Evolutionary conservation across 441 rosid species (phyloP), one percentile per base, ranked within the genome.

Genomic region (Gossypium trilobum): DNA sequence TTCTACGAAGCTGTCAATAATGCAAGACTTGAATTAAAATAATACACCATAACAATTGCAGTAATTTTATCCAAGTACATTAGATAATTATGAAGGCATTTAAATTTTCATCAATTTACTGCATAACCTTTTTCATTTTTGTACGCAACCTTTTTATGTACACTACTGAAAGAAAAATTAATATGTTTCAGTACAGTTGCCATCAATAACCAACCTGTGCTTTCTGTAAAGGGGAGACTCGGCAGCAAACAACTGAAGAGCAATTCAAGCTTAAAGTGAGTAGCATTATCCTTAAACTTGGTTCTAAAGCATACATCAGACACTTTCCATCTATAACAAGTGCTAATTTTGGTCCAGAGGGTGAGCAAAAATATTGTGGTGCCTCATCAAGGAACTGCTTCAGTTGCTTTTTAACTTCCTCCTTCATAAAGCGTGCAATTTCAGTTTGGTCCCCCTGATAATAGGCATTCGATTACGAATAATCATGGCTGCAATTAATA

Each of bases 171-270:
- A 65, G 73, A 70, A 51, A 39, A 70, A 55, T 27, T 42, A 70
- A 70, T 64, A 65, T 25, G 9, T 16, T 33, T 51, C 8, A 62
- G 58, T 55, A 3, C 13, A 58, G 36, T 25, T 58, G 36, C 68
- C 59, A 50, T 55, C 42, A 57, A 22, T 60, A 72, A 70, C 66
- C 54, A 75, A 95, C 99, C 97, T 95, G 99, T 31, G 99, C 98
- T 85, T 95, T 95, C 83, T 93, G 99, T 70, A 95, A 82, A 50
- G 99, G 99, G 77, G 98, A 95, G 81, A 95, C 99, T 58, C 99
- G 95, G 77, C 99, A 95, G 84, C 99, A 95, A 79, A 93, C 97
- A 75, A 95, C 99, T 54, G 98, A 91, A 77, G 83, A 84, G 77
- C 99, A 95, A 80, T 91, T 93, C 90, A 95, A 81, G 86, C 99